Evolutionary conservation across 495 filamentous ascomycete genomes (phyloP).

Genomic region (Aspergillus sparsus): DNA sequence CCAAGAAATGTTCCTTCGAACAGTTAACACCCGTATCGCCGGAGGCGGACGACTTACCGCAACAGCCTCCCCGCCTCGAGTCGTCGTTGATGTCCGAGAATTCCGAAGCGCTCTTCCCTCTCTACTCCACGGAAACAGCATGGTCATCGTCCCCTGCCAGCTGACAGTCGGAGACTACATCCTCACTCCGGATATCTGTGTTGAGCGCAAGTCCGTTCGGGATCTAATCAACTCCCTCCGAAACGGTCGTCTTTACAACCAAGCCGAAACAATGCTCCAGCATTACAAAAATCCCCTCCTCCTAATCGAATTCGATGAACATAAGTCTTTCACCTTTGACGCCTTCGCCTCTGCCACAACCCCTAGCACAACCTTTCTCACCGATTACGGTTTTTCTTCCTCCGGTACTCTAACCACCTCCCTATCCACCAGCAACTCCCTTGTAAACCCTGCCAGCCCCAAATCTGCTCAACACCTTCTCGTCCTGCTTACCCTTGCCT

Average conservation of each 20-base stretch:
- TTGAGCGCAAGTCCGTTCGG: slow-evolving; percentile 90
- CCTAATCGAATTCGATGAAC: slow-evolving; percentile 95
- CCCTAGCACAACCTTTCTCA: slow-evolving; percentile 41
- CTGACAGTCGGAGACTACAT: slow-evolving; percentile 97
- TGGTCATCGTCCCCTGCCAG: slow-evolving; percentile 87
- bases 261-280: slow-evolving; percentile 90
- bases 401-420: slow-evolving; percentile 57
- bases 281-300: slow-evolving; percentile 91
- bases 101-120: slow-evolving; percentile 92
- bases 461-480: slow-evolving; percentile 88
- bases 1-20: slow-evolving; percentile 90
- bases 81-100: slow-evolving; percentile 94
- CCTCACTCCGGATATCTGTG: slow-evolving; percentile 82
- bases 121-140: slow-evolving; percentile 81
- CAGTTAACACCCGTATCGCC: slow-evolving; percentile 94
- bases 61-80: slow-evolving; percentile 85
- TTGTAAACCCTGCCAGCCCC: slow-evolving; percentile 47
- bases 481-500: slow-evolving; percentile 89
- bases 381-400: slow-evolving; percentile 67
- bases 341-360: slow-evolving; percentile 64
- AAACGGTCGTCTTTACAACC: slow-evolving; percentile 87
- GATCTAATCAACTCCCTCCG: slow-evolving; percentile 90
- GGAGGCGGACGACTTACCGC: slow-evolving; percentile 87
- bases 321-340: slow-evolving; percentile 95
- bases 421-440: slow-evolving; percentile 43